A percentile compares a stretch with the other conserved stretches of the same genome.
Conservation (phyloP, 768 basidiomycete species). For the Obba rivulosa region DNA sequence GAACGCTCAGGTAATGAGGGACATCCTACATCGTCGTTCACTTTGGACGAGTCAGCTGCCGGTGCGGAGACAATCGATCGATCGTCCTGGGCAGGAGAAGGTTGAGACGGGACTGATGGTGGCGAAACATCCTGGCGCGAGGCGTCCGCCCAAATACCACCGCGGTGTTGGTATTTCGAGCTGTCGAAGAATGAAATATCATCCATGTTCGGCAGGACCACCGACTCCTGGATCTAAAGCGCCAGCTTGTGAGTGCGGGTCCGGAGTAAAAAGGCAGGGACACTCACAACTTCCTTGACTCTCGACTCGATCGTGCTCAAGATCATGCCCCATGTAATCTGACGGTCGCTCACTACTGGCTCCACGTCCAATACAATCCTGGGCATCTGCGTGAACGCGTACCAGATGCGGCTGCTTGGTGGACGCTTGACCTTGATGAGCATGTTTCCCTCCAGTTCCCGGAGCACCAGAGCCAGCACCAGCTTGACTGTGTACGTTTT, state of each 20-base stretch:
- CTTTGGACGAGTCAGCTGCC: constrained; percentile 11
- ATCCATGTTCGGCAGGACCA: constrained; percentile 97
- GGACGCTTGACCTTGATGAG: constrained; percentile 90
- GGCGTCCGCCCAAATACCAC: constrained; percentile 88
- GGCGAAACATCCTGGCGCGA: constrained; percentile 35
- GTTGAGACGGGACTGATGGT: not conserved
- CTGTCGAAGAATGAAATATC: constrained; percentile 96
- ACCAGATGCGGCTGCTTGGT: constrained; percentile 94
- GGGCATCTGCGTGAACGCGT: constrained; percentile 86
- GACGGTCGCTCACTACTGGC: constrained; percentile 90
- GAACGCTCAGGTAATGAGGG: constrained; percentile 18
- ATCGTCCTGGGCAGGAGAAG: constrained; percentile 16
- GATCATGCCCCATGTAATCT: constrained; percentile 93
- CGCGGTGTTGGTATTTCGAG: constrained; percentile 53
- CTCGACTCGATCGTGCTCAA: constrained; percentile 84
- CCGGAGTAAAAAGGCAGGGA: not conserved
- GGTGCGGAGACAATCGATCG: constrained; percentile 33
- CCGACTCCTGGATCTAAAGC: constrained; percentile 88
- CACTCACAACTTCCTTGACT: constrained; percentile 77
- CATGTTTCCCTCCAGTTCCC: constrained; percentile 88
- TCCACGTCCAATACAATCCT: constrained; percentile 86
- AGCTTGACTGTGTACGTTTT: constrained; percentile 89
- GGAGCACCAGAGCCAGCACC: constrained; percentile 81
- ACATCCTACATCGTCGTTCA: constrained; percentile 11
- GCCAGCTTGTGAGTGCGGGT: constrained; percentile 1